Base-by-base conservation (phyloP, 2,329 filamentous ascomycete species). In the Scorias spongiosa region DNA sequence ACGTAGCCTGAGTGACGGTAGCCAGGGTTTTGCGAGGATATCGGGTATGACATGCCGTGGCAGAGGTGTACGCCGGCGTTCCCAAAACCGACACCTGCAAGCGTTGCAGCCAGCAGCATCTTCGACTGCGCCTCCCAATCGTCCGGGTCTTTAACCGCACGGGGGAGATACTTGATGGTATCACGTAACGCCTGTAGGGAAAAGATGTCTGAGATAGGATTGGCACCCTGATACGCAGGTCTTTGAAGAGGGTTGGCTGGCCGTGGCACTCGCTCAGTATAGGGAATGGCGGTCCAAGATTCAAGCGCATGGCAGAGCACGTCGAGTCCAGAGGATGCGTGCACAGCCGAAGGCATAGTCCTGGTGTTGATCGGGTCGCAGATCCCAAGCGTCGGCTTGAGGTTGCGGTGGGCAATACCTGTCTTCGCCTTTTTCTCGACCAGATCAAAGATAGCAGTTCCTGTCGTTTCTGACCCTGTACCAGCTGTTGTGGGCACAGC, bases 131-230 rank as follows among this genome's bases (percentile, higher is more conserved):
- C 93, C 63, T 96, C 91, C 48, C 76, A 72, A 61, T 98, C 91
- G 29, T 94, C 87, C 0, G 89, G 87, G 55, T 96, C 84, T 46
- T 74, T 79, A 2, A 93, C 84, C 0, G 87, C 82, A 44, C 89
- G 78, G 0, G 89, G 91, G 0, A 98, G 78, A 58, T 95, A 98
- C 65, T 94, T 88, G 51, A 95, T 78, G 0, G 88, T 94, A 54
- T 76, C 76, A 28, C 76, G 74, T 5, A 98, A 74, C 0, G 91
- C 88, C 54, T 84, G 81, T 15, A 98, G 72, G 2, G 85, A 93
- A 69, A 98, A 98, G 52, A 98, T 89, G 60, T 98, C 91, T 38
- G 84, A 93, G 54, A 98, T 98, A 2, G 91, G 91, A 61, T 98
- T 98, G 6, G 91, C 87, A 36, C 91, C 91, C 63, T 98, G 91